Evolutionary conservation across 2,329 filamentous ascomycete genomes (phyloP).

Genomic region (Cordyceps javanica): DNA sequence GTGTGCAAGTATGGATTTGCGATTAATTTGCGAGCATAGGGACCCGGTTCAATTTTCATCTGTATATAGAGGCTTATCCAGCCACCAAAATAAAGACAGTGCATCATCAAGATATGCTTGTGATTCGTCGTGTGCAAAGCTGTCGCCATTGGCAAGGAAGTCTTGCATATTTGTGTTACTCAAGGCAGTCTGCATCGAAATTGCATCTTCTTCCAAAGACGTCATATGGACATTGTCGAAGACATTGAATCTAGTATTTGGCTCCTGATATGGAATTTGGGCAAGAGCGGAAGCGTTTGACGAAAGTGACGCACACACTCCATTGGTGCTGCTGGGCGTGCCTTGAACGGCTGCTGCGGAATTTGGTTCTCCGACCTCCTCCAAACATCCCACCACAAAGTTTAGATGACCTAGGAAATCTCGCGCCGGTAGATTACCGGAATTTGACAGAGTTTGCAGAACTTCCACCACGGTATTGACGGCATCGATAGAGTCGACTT

Average conservation of each 20-base stretch:
- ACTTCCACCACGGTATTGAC: neutral
- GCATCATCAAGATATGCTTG: neutral
- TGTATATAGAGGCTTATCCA: neutral
- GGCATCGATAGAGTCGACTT: neutral
- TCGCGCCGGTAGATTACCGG: neutral
- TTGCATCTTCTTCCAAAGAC: too few relatives aligned
- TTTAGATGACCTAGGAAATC: neutral
- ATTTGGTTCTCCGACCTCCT: too few relatives aligned
- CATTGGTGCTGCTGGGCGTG: too few relatives aligned
- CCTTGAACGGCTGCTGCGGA: too few relatives aligned
- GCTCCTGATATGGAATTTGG: too few relatives aligned
- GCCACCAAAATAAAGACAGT: neutral
- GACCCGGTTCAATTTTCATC: neutral
- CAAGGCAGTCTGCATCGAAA: neutral
- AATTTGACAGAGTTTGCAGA: neutral
- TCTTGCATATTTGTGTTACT: neutral
- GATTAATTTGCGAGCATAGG: neutral
- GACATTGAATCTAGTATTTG: too few relatives aligned
- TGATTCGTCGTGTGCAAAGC: neutral
- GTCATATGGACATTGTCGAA: too few relatives aligned
- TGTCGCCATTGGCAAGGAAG: neutral
- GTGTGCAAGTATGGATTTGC: neutral
- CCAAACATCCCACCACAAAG: neutral
- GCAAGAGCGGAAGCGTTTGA: too few relatives aligned
- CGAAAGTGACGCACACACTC: too few relatives aligned